A percentile compares a stretch with the other conserved stretches of the same genome.
These are phyloP conservation scores for Schizophyllum commune DNA, from an alignment of 1,284 basidiomycete genomes.

Conservation along the genomic window DNA sequence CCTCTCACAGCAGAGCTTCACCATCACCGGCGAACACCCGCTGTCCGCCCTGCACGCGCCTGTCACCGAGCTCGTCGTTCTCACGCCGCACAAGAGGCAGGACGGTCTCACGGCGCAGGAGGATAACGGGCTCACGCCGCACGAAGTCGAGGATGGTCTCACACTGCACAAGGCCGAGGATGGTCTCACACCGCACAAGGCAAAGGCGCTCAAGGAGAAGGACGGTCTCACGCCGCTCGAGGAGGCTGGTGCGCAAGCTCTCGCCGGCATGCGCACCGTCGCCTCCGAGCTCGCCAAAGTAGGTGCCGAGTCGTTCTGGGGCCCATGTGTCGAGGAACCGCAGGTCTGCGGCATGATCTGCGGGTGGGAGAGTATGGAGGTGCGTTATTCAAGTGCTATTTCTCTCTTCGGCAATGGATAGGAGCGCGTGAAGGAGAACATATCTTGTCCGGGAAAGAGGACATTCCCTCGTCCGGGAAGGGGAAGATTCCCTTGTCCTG, in stretches of 20 bases:
- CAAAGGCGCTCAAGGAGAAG: too few relatives aligned
- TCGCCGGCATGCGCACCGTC: background rate
- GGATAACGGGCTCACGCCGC: too few relatives aligned
- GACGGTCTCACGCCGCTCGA: too few relatives aligned
- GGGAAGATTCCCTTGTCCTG: too few relatives aligned
- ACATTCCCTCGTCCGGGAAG: too few relatives aligned
- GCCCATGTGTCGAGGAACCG: background rate
- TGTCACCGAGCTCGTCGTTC: background rate
- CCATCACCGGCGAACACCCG: background rate
- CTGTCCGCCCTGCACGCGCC: background rate
- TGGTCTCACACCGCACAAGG: too few relatives aligned
- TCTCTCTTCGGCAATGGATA: too few relatives aligned
- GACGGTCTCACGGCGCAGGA: background rate
- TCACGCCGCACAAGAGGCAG: background rate
- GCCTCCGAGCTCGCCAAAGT: background rate
- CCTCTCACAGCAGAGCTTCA: background rate
- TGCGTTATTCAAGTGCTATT: background rate
- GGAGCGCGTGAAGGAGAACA: too few relatives aligned
- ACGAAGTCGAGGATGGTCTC: too few relatives aligned
- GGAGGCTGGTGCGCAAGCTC: background rate
- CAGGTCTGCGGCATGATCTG: background rate
- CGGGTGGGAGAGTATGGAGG: background rate
- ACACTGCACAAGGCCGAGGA: too few relatives aligned
- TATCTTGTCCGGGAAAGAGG: too few relatives aligned
- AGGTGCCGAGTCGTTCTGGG: background rate